Conservation (phyloP, 2,329 filamentous ascomycete genomes). For the Chaetomium olivaceum region DNA sequence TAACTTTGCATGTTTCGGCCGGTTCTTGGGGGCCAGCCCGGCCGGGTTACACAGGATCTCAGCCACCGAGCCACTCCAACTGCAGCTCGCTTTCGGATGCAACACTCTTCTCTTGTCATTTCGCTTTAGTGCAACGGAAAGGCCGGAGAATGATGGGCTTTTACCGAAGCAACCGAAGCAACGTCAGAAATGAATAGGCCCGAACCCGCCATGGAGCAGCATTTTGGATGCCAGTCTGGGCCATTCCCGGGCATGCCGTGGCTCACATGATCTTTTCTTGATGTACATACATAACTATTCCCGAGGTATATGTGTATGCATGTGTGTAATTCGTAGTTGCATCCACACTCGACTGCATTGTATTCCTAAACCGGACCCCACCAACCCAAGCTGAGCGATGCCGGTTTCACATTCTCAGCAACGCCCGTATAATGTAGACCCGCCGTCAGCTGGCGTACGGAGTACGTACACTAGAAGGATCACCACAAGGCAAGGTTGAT, state of each 20-base stretch:
- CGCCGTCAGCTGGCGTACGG: constrained; percentile 9
- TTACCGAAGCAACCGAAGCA: neutral
- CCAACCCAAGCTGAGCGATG: neutral
- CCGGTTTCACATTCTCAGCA: neutral
- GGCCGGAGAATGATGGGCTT: neutral
- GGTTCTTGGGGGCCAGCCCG: neutral
- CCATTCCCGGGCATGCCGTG: neutral
- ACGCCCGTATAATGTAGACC: neutral
- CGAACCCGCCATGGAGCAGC: neutral
- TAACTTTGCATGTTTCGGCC: neutral
- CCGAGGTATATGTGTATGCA: too few species aligned
- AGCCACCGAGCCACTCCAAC: neutral
- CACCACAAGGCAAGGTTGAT: constrained; percentile 1
- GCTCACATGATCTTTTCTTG: neutral
- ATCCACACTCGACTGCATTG: neutral
- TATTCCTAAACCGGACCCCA: neutral
- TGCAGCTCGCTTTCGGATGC: neutral
- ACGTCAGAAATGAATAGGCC: neutral
- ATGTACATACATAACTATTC: too few species aligned
- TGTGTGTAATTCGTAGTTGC: neutral
- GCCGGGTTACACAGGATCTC: neutral
- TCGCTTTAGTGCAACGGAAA: neutral
- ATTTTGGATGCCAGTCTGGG: neutral
- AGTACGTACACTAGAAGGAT: neutral
- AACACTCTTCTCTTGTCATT: neutral